phyloP scores from a whole-genome alignment of 768 basidiomycete species.

The Boletus subparvulus region DNA sequence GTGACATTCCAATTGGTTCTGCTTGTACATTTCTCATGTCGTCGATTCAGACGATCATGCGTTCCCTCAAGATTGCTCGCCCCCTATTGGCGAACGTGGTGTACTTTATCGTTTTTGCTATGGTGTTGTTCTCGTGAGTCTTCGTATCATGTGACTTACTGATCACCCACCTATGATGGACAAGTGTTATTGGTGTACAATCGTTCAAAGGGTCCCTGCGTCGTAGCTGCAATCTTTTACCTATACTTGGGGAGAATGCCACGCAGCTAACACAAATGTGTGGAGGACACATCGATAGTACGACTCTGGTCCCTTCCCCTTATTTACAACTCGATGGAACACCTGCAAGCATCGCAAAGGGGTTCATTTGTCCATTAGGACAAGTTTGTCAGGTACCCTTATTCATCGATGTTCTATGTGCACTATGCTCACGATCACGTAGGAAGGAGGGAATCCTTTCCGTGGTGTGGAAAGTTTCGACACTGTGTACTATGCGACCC shows the following conservation, averaged over 20 bases:
- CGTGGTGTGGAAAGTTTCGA: conserved; percentile 79
- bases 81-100: conserved; percentile 89
- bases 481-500: conserved; percentile 73
- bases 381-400: conserved; percentile 71
- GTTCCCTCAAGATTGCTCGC: conserved; percentile 84
- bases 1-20: conserved; percentile 24
- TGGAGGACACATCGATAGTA: conserved; percentile 75
- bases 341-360: conserved; percentile 53
- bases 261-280: conserved; percentile 61
- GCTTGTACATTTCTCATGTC: conserved; percentile 9
- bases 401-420: background rate
- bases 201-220: conserved; percentile 85
- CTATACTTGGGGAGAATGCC: conserved; percentile 52
- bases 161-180: background rate
- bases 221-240: conserved; percentile 56
- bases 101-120: conserved; percentile 89
- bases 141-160: background rate
- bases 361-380: conserved; percentile 86
- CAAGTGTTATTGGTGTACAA: conserved; percentile 86
- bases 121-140: conserved; percentile 80
- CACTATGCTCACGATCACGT: background rate
- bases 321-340: conserved; percentile 44
- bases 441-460: conserved; percentile 70
- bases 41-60: conserved; percentile 70
- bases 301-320: conserved; percentile 44